Conservation (phyloP, 2,329 filamentous ascomycete species). For the Calonectria pseudoturangicola region DNA sequence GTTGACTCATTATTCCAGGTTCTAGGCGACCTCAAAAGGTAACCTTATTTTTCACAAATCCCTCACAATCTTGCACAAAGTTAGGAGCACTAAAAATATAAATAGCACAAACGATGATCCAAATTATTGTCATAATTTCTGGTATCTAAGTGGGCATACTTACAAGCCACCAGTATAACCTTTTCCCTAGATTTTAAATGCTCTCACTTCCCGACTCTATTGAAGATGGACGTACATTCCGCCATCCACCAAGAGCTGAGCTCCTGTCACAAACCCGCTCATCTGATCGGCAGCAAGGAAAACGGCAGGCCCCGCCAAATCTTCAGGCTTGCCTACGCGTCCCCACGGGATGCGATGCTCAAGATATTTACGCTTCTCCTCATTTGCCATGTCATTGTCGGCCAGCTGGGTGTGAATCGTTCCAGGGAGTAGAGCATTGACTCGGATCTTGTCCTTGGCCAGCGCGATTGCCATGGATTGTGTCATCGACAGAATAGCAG, state of each 20-base stretch:
- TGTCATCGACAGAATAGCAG: constrained; percentile 82
- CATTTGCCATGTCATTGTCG: constrained; percentile 82
- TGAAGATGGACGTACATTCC: constrained; percentile 84
- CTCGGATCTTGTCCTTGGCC: constrained; percentile 82
- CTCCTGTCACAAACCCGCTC: constrained; percentile 80
- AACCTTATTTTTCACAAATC: too few species aligned
- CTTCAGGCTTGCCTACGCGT: constrained; percentile 75
- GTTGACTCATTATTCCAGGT: too few species aligned
- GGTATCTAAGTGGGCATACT: too few species aligned
- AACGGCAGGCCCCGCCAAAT: constrained; percentile 82
- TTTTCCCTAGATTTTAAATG: too few species aligned
- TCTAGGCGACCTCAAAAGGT: too few species aligned
- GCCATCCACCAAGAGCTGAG: constrained; percentile 83
- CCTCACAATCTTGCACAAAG: too few species aligned
- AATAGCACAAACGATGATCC: too few species aligned
- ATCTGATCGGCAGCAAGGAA: constrained; percentile 81
- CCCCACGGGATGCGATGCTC: constrained; percentile 85
- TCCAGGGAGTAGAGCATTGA: constrained; percentile 85
- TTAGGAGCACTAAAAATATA: too few species aligned
- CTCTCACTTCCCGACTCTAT: constrained; percentile 55
- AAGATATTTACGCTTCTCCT: constrained; percentile 82
- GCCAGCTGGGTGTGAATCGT: constrained; percentile 87
- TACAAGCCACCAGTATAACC: too few species aligned
- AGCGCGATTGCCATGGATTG: constrained; percentile 74
- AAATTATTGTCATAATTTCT: too few species aligned